phyloP scores from a whole-genome alignment of 2,329 filamentous ascomycete genomes.

The Trichoderma aggressivum region DNA sequence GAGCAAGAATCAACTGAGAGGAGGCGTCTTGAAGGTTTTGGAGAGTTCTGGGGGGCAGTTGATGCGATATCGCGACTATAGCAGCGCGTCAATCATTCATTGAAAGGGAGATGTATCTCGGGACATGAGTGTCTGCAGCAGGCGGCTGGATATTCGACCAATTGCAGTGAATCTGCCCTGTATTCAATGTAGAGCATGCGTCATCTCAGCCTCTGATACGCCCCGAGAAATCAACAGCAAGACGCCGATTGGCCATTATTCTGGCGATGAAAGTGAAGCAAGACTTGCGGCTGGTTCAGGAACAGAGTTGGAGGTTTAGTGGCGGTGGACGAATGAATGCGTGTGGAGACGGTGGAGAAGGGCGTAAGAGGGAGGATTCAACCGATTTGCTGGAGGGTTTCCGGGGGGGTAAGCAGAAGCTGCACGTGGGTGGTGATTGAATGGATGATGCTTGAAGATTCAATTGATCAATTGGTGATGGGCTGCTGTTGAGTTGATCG shows the following conservation, averaged over 20 bases:
- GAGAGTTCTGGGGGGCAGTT: fast-evolving
- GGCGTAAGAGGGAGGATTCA: background rate
- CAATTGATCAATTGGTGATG: background rate
- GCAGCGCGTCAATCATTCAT: background rate
- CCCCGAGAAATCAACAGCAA: too few species aligned
- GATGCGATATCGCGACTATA: background rate
- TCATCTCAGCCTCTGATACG: background rate
- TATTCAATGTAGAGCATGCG: too few species aligned
- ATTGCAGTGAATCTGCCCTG: background rate
- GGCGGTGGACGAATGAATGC: constrained; percentile 12
- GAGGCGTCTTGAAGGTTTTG: background rate
- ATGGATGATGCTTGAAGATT: background rate
- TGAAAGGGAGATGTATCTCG: background rate
- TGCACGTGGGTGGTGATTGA: background rate
- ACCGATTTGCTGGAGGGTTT: background rate
- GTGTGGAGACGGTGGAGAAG: constrained; percentile 11
- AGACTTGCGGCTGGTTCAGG: background rate
- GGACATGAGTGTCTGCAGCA: background rate
- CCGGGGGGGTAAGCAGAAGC: background rate
- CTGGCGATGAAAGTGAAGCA: background rate
- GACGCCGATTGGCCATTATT: background rate
- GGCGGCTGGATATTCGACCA: background rate
- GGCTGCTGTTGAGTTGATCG: background rate
- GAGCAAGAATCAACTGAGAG: too few species aligned
- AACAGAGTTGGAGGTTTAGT: background rate